A percentile compares a stretch with the other conserved stretches of the same genome.
These are phyloP conservation scores for Arachnomyces sp. DNA, from an alignment of 2,329 filamentous ascomycete genomes.

Conservation along the genomic window DNA sequence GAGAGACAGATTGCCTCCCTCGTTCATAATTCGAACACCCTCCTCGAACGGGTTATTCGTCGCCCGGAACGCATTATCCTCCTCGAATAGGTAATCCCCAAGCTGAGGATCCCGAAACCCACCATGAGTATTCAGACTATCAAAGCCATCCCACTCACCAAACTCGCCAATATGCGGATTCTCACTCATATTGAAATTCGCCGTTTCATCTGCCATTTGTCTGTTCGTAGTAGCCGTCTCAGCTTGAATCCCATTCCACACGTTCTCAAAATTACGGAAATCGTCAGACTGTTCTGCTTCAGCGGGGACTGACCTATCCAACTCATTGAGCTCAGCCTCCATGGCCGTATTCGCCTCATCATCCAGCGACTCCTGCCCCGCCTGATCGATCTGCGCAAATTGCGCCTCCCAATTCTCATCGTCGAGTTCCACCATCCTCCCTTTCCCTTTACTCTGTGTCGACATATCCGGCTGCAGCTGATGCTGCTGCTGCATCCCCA, in stretches of 20 bases:
- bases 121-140: slow-evolving; percentile 58
- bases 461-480: slow-evolving; percentile 28
- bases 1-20: slow-evolving; percentile 87
- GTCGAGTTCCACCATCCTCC: slow-evolving; percentile 76
- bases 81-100: slow-evolving; percentile 89
- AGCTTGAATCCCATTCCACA: slow-evolving; percentile 45
- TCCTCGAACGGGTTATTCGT: slow-evolving; percentile 82
- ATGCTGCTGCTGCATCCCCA: slow-evolving; percentile 40
- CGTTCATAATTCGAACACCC: slow-evolving; percentile 83
- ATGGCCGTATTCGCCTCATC: slow-evolving; percentile 63
- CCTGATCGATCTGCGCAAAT: slow-evolving; percentile 74
- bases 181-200: slow-evolving; percentile 42
- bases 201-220: slow-evolving; percentile 58
- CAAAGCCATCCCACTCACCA: slow-evolving; percentile 72
- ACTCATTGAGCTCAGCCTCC: slow-evolving; percentile 77
- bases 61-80: slow-evolving; percentile 81
- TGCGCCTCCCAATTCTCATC: slow-evolving; percentile 94
- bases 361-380: slow-evolving; percentile 46
- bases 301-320: slow-evolving; percentile 69
- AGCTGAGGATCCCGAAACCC: slow-evolving; percentile 64
- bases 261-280: slow-evolving; percentile 80
- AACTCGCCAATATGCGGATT: slow-evolving; percentile 58
- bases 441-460: slow-evolving; percentile 72
- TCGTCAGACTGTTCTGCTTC: slow-evolving; percentile 54
- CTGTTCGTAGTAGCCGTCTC: slow-evolving; percentile 36